These are phyloP conservation scores for Colletotrichum abscissum DNA, from an alignment of 2,329 filamentous ascomycete species.

Conservation along the genomic window DNA sequence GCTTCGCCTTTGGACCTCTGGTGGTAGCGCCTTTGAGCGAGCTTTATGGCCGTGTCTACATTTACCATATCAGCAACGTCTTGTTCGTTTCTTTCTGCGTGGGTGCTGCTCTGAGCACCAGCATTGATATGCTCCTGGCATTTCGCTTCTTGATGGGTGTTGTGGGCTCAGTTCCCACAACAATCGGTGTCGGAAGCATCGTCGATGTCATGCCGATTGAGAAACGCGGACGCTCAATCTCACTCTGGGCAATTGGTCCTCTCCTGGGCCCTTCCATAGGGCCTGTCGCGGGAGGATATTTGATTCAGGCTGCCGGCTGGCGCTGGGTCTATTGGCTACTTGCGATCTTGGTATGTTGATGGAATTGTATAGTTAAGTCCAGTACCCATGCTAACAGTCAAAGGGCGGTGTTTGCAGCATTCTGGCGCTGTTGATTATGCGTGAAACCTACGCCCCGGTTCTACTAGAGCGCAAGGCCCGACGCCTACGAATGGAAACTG, in stretches of 20 bases:
- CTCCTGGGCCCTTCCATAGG: constrained; percentile 55
- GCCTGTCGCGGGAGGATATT: constrained; percentile 56
- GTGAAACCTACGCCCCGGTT: too few relatives aligned
- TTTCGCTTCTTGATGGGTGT: constrained; percentile 72
- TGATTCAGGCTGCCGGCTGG: constrained; percentile 55
- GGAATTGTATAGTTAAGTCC: constrained; percentile 36
- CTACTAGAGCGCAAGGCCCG: too few relatives aligned
- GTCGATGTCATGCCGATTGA: constrained; percentile 32
- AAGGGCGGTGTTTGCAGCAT: constrained; percentile 22
- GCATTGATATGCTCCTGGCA: constrained; percentile 60
- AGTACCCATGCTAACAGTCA: constrained; percentile 43
- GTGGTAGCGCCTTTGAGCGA: constrained; percentile 57
- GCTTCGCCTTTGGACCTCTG: constrained; percentile 55
- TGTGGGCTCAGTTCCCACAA: constrained; percentile 71
- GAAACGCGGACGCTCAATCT: constrained; percentile 51
- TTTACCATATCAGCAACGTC: constrained; percentile 51
- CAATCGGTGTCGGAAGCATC: constrained; percentile 47
- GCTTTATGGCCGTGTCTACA: constrained; percentile 47
- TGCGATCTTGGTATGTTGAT: constrained; percentile 45
- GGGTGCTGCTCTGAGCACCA: constrained; percentile 62
- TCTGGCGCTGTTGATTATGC: neutral
- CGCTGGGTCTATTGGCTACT: constrained; percentile 62
- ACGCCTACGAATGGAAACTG: constrained; percentile 59
- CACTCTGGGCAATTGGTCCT: constrained; percentile 54
- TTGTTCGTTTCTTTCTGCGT: constrained; percentile 49